Evolutionary conservation across 2,329 filamentous ascomycete genomes (phyloP).

Genomic region (Pezicula radicicola): DNA sequence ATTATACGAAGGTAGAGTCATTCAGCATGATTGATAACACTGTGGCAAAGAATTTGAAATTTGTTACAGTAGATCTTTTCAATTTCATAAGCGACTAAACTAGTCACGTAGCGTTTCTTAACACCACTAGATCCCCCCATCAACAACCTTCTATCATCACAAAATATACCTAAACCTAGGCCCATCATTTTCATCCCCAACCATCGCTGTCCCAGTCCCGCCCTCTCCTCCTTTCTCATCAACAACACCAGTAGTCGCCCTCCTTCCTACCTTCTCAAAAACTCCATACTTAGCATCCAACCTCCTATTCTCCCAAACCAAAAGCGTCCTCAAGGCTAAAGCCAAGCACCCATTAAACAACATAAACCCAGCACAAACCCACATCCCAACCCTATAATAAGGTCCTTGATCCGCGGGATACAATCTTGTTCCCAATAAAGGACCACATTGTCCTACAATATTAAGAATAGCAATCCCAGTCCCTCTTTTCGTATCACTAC

Average conservation of each 20-base stretch:
- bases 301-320: constrained; percentile 58
- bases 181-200: constrained; percentile 22
- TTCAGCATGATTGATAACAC: too few species aligned
- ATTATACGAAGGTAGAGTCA: too few species aligned
- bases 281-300: constrained; percentile 42
- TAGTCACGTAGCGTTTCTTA: too few species aligned
- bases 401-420: constrained; percentile 49
- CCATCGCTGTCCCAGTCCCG: background rate
- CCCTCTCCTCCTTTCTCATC: background rate
- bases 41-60: too few species aligned
- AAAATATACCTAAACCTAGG: constrained; percentile 22
- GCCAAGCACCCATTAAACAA: constrained; percentile 56
- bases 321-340: constrained; percentile 46
- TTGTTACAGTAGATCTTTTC: too few species aligned
- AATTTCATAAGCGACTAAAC: too few species aligned
- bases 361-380: constrained; percentile 60
- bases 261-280: constrained; percentile 6
- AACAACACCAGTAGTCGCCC: background rate
- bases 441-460: constrained; percentile 63
- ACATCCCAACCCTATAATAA: constrained; percentile 52
- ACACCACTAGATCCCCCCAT: too few species aligned
- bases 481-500: constrained; percentile 64
- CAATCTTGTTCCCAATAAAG: constrained; percentile 60
- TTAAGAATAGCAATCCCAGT: constrained; percentile 65
- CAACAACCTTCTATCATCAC: background rate